phyloP scores from a whole-genome alignment of 257 asterid genomes.

The Schizonepeta tenuifolia region DNA sequence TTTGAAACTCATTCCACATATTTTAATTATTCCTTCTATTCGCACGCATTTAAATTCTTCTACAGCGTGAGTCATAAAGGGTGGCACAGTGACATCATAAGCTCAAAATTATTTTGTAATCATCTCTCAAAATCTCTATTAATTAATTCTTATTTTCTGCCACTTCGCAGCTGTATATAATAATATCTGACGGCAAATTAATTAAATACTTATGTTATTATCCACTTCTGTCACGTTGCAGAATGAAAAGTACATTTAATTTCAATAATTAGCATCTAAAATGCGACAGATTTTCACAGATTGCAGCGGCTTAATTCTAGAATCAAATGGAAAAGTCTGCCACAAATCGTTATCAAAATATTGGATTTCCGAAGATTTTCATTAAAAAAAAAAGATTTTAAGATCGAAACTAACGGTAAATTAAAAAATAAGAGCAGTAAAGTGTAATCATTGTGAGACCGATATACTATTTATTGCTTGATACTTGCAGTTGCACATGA shows the following conservation, averaged over 20 bases:
- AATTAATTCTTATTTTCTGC: neutral
- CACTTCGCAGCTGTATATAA: constrained; percentile 24
- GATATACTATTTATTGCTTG: neutral
- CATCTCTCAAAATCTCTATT: neutral
- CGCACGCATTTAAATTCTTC: neutral
- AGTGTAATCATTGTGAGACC: constrained; percentile 11
- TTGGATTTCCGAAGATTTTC: too few relatives aligned
- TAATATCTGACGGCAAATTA: constrained; percentile 23
- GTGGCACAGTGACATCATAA: neutral
- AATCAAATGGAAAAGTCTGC: too few relatives aligned
- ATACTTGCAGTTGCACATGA: neutral
- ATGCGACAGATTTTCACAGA: constrained; percentile 6
- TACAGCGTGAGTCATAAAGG: neutral
- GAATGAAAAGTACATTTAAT: neutral
- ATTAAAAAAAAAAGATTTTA: neutral
- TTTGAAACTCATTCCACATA: neutral
- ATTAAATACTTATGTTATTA: neutral
- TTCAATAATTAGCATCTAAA: neutral
- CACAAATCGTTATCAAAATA: too few relatives aligned
- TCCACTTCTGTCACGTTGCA: neutral
- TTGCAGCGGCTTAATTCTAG: neutral
- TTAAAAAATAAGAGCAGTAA: constrained; percentile 2
- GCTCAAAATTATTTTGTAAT: neutral
- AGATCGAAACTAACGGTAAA: constrained; percentile 27
- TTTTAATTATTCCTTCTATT: neutral